Percentiles rank a stretch among this genome's conserved stretches.
Evolutionary conservation across 257 asterid genomes (phyloP).

Genomic region (Nicotiana tomentosiformis): DNA sequence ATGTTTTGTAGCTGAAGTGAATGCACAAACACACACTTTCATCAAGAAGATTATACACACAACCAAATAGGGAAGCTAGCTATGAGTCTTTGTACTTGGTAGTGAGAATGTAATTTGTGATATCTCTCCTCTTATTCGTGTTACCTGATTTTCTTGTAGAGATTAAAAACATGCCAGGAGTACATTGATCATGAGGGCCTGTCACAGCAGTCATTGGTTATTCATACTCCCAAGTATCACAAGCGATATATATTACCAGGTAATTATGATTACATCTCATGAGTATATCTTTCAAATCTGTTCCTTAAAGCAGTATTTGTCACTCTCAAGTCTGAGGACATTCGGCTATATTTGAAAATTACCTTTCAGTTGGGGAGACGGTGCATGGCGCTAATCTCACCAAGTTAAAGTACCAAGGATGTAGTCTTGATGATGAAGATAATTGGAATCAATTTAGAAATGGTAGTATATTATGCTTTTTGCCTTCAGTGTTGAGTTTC

Average conservation of each 20-base stretch:
- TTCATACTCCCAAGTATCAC: slow-evolving; percentile 78
- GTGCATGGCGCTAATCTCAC: slow-evolving; percentile 41
- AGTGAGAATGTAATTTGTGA: neutral
- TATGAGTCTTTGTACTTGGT: neutral
- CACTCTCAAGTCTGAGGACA: neutral
- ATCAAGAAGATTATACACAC: neutral
- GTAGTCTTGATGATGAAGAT: slow-evolving; percentile 63
- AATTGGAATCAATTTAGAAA: slow-evolving; percentile 66
- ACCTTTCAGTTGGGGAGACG: slow-evolving; percentile 65
- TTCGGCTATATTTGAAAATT: neutral
- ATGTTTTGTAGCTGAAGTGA: neutral
- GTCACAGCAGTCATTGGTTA: slow-evolving; percentile 83
- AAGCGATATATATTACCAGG: slow-evolving; percentile 91
- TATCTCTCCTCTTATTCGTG: neutral
- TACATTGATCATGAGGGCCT: slow-evolving; percentile 80
- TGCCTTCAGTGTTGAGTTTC: neutral
- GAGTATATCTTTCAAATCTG: neutral
- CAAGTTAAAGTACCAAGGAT: slow-evolving; percentile 56
- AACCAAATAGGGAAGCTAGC: neutral
- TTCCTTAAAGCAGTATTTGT: neutral
- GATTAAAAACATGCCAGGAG: slow-evolving; percentile 75
- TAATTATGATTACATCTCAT: slow-evolving; percentile 4
- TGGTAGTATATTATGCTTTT: slow-evolving; percentile 31
- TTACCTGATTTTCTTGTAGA: slow-evolving; percentile 39
- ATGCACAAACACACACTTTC: neutral